These are phyloP conservation scores for Amanita jacksonii DNA, from an alignment of 768 basidiomycete species.

Conservation along the genomic window DNA sequence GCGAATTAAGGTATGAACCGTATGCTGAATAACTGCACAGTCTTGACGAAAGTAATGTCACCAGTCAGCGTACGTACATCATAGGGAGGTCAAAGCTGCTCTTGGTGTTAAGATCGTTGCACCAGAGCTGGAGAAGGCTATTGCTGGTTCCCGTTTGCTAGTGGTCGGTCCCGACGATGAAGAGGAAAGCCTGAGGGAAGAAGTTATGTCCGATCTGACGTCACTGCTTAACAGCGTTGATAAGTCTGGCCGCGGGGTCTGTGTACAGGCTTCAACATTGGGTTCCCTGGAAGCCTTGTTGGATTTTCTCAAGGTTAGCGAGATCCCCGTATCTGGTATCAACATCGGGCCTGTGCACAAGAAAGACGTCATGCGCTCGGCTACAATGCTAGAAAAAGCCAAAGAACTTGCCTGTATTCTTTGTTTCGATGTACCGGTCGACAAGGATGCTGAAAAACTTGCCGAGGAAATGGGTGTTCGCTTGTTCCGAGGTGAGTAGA, in stretches of 20 bases:
- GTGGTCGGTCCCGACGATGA: conserved; percentile 94
- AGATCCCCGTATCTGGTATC: conserved; percentile 96
- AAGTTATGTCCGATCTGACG: conserved; percentile 94
- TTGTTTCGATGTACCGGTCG: conserved; percentile 92
- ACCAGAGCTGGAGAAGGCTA: conserved; percentile 94
- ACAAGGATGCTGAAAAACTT: conserved; percentile 84
- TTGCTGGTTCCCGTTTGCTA: conserved; percentile 90
- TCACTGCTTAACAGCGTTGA: conserved; percentile 83
- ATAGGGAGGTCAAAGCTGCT: conserved; percentile 95
- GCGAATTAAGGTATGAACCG: conserved; percentile 72
- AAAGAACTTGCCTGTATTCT: conserved; percentile 93
- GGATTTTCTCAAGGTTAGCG: conserved; percentile 90
- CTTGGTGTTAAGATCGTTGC: conserved; percentile 93
- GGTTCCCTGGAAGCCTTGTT: conserved; percentile 95
- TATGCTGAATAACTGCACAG: not conserved
- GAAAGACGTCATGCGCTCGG: conserved; percentile 86
- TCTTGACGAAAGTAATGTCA: conserved; percentile 8
- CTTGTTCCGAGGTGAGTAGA: conserved; percentile 75
- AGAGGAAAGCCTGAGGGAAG: conserved; percentile 88
- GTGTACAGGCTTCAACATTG: conserved; percentile 94
- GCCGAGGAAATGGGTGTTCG: conserved; percentile 93
- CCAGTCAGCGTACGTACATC: conserved; percentile 92
- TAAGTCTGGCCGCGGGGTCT: conserved; percentile 93
- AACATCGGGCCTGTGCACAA: conserved; percentile 97
- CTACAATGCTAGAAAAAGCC: conserved; percentile 92